A percentile compares a stretch with the other conserved stretches of the same genome.
Conservation (phyloP, 495 filamentous ascomycete genomes). For the Hyaloscypha variabilis region DNA sequence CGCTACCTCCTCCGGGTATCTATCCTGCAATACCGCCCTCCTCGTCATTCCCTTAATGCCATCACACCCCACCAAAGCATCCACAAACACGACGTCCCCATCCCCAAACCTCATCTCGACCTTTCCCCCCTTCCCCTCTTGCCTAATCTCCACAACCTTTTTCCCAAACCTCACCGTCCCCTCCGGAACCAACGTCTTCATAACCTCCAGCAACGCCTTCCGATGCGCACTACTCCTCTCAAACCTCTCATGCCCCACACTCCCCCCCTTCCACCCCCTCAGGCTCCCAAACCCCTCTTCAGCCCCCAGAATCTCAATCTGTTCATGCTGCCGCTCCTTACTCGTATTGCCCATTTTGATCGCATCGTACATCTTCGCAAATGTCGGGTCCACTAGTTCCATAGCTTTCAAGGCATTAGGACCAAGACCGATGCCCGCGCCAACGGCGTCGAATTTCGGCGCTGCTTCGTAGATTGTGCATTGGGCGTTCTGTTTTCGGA, state of each 20-base stretch:
- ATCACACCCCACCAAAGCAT: conserved; percentile 60
- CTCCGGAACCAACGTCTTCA: conserved; percentile 33
- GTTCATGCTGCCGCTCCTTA: conserved; percentile 17
- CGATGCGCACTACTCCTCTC: conserved; percentile 12
- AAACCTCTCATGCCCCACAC: conserved; percentile 37
- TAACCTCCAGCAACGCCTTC: conserved; percentile 3
- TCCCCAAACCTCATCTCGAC: conserved; percentile 34
- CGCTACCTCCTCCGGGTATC: conserved; percentile 35
- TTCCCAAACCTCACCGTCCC: conserved; percentile 35
- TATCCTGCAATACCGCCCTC: conserved; percentile 43
- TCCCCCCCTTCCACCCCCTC: conserved; percentile 52
- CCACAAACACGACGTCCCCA: conserved; percentile 27
- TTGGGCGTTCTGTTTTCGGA: conserved; percentile 7
- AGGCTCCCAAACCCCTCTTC: conserved; percentile 54
- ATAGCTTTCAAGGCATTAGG: conserved; percentile 61
- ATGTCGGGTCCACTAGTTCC: conserved; percentile 43
- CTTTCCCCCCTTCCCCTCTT: conserved; percentile 22
- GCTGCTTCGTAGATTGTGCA: conserved; percentile 15
- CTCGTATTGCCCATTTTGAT: conserved; percentile 33
- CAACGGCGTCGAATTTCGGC: conserved; percentile 39
- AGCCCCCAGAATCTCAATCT: conserved; percentile 33
- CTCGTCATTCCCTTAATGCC: conserved; percentile 54
- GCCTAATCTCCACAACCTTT: conserved; percentile 26
- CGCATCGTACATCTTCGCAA: conserved; percentile 14
- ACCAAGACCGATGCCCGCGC: conserved; percentile 61